Evolutionary conservation across 768 basidiomycete genomes (phyloP), one percentile per base, ranked within the genome.

Genomic region (Hydnomerulius pinastri): DNA sequence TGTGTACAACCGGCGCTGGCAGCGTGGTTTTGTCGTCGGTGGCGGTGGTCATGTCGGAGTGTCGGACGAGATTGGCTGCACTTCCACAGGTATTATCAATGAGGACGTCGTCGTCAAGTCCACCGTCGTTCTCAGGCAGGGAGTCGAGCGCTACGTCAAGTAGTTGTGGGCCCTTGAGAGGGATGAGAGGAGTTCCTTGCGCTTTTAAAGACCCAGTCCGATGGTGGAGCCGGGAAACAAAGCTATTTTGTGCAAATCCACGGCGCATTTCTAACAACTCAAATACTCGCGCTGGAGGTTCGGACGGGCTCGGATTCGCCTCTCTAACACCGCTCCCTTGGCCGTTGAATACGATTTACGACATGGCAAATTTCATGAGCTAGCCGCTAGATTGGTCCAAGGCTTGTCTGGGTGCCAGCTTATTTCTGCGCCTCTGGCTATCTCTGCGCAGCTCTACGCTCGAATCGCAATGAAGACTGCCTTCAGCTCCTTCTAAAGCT

Each of bases 171-270:
- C 24, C 43, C 20, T 43, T 35, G 15, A 27, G 5, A 11, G 55
- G 4, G 11, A 65, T 50, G 2, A 65, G 56, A n/a, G 62, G 56
- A 8, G 43, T 50, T 0, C 36, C 28, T 8, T 61, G 62, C 3
- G 59, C 43, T 33, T 43, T 54, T 6, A 54, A 46, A 20, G 58
- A 54, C 13, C 30, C 40, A 17, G 46, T 49, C 15, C 56, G 53
- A 1, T 21, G 25, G 27, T 64, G 54, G 30, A 64, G 44, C 24
- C 45, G 46, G 2, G 45, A 49, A 23, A 40, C 46, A 43, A 68
- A 46, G 36, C 46, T 45, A 7, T 52, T 47, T 36, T 43, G 60
- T 46, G 54, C 53, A 61, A 17, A 21, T 17, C 10, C 38, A 39
- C 20, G 35, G 40, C 6, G 18, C 23, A 17, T 43, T 18, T 20